phyloP scores from a whole-genome alignment of 2,329 filamentous ascomycete genomes.

The Cordyceps cateniannulata region DNA sequence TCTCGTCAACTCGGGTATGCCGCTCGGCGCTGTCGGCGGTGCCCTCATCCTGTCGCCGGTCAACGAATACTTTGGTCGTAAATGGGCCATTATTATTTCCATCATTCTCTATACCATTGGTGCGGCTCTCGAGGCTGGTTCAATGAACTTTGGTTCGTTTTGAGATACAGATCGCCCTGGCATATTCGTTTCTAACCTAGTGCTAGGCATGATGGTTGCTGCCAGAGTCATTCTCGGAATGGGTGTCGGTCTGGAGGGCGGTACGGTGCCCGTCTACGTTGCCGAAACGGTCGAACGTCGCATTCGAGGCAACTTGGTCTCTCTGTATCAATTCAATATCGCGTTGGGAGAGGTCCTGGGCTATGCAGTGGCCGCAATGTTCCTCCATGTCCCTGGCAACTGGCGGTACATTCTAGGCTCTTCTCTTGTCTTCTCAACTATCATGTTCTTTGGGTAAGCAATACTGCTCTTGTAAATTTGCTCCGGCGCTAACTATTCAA shows the following conservation, averaged over 20 bases:
- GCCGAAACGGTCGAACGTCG: slow-evolving; percentile 63
- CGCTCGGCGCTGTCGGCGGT: slow-evolving; percentile 64
- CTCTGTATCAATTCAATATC: slow-evolving; percentile 70
- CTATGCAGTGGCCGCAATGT: slow-evolving; percentile 67
- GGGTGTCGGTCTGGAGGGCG: slow-evolving; percentile 66
- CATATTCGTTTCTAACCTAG: not conserved
- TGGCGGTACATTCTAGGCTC: slow-evolving; percentile 71
- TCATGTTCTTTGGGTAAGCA: slow-evolving; percentile 30
- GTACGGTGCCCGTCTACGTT: slow-evolving; percentile 69
- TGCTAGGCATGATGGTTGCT: slow-evolving; percentile 60
- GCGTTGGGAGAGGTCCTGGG: slow-evolving; percentile 68
- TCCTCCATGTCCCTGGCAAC: slow-evolving; percentile 60
- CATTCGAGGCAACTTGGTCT: slow-evolving; percentile 66
- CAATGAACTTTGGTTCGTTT: slow-evolving; percentile 53
- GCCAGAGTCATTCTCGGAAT: slow-evolving; percentile 63
- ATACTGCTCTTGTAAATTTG: slow-evolving; percentile 44
- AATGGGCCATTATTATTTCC: slow-evolving; percentile 63
- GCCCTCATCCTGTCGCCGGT: slow-evolving; percentile 59
- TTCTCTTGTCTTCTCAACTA: slow-evolving; percentile 59
- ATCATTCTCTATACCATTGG: slow-evolving; percentile 65
- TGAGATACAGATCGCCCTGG: not conserved
- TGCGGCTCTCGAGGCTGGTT: slow-evolving; percentile 60
- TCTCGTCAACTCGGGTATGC: slow-evolving; percentile 64
- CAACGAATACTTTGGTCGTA: slow-evolving; percentile 62
- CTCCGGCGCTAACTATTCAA: slow-evolving; percentile 19